These are phyloP conservation scores for Tuber melanosporum DNA, from an alignment of 495 filamentous ascomycete species.

Conservation along the genomic window DNA sequence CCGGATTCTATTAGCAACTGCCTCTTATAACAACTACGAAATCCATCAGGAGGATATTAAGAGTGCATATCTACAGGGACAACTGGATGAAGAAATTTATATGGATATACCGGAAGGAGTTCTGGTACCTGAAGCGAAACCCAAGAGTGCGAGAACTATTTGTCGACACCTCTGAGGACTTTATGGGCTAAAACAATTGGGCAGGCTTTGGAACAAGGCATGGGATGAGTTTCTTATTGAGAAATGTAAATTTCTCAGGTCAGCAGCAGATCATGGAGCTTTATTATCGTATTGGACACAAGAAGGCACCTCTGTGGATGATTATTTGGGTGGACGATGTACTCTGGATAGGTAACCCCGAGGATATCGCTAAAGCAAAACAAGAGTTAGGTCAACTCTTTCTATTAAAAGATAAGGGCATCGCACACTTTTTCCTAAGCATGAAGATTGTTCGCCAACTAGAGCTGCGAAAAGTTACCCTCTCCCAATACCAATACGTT, in stretches of 20 bases:
- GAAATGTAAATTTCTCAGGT: too few species aligned
- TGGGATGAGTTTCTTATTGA: too few species aligned
- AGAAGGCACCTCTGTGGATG: too few species aligned
- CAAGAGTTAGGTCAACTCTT: neutral
- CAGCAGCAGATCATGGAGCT: too few species aligned
- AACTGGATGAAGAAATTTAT: neutral
- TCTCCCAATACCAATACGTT: neutral
- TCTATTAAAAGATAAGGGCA: neutral
- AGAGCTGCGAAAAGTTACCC: neutral
- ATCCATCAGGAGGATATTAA: neutral
- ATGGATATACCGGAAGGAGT: neutral
- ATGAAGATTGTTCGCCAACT: neutral
- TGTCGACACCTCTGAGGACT: too few species aligned
- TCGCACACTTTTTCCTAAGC: neutral
- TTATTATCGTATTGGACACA: too few species aligned
- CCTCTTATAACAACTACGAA: neutral
- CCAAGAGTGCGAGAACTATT: too few species aligned
- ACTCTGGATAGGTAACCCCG: too few species aligned
- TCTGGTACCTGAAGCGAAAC: too few species aligned
- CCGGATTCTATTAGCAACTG: neutral
- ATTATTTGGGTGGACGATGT: too few species aligned
- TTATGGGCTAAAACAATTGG: too few species aligned
- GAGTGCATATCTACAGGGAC: neutral
- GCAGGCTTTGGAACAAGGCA: too few species aligned
- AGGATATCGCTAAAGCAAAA: neutral